A percentile compares a stretch with the other conserved stretches of the same genome.
Evolutionary conservation across 768 basidiomycete species (phyloP).

Genomic region (Agaricus sinodeliciosus): DNA sequence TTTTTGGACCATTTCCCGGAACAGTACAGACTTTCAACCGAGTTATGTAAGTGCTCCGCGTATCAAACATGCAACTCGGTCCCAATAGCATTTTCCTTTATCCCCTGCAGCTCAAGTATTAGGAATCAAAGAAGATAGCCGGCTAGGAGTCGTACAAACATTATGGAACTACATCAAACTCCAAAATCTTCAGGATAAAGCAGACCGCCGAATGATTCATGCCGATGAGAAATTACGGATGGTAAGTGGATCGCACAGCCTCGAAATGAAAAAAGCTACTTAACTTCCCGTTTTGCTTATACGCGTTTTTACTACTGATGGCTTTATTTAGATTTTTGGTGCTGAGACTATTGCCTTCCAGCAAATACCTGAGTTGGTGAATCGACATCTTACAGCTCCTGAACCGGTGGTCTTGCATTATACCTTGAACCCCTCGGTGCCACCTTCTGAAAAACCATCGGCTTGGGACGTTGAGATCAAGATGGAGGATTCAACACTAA

Average conservation of each 20-base stretch:
- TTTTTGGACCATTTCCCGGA: conserved; percentile 85
- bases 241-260: conserved; percentile 29
- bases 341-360: conserved; percentile 69
- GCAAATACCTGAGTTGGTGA: conserved; percentile 78
- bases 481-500: conserved; percentile 71
- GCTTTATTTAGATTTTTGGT: conserved; percentile 52
- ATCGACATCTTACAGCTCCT: conserved; percentile 68
- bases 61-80: neutral
- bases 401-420: conserved; percentile 83
- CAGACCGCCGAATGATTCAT: conserved; percentile 63
- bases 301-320: neutral
- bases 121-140: conserved; percentile 79
- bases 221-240: conserved; percentile 62
- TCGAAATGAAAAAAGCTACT: neutral
- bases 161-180: conserved; percentile 93
- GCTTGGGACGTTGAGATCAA: conserved; percentile 90
- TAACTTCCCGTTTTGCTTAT: too few relatives aligned
- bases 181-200: conserved; percentile 76
- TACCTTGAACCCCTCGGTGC: conserved; percentile 51
- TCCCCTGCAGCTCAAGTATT: conserved; percentile 48
- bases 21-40: conserved; percentile 72
- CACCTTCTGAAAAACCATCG: conserved; percentile 61
- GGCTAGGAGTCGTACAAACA: conserved; percentile 72
- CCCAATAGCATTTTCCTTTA: neutral
- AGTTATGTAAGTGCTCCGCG: conserved; percentile 47